Percentiles rank a stretch among this genome's conserved stretches.
Conservation (phyloP, 2,329 filamentous ascomycete genomes). For the Botrytis deweyae region DNA sequence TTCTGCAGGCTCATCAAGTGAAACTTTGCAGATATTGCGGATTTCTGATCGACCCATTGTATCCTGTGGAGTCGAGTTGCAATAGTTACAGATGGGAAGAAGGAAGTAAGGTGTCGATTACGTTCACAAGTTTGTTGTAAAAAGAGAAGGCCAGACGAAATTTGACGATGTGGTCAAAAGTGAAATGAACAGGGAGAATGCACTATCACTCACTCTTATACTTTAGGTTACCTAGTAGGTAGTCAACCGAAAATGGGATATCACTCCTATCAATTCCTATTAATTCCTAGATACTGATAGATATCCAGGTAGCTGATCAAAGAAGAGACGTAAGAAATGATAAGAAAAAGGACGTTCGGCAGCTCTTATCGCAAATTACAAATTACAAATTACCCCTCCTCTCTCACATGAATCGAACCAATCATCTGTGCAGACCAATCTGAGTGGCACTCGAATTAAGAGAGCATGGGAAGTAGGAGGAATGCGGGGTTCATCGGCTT, state of each 20-base stretch:
- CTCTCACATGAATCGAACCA: constrained; percentile 1
- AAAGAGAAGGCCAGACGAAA: neutral
- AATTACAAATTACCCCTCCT: neutral
- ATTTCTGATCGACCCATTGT: constrained; percentile 55
- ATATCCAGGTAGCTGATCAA: neutral
- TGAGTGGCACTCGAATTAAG: neutral
- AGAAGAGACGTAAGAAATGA: constrained; percentile 10
- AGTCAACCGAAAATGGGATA: neutral
- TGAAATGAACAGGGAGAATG: neutral
- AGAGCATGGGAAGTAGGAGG: neutral
- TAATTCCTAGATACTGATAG: neutral
- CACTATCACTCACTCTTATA: neutral
- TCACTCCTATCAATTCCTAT: neutral
- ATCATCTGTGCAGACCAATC: neutral
- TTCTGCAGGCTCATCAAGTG: constrained; percentile 67
- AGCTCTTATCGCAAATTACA: constrained; percentile 14
- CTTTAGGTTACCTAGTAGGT: neutral
- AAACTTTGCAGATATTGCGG: constrained; percentile 70
- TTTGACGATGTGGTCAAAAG: neutral
- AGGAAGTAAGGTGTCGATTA: neutral
- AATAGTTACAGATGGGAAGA: neutral
- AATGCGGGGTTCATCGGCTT: neutral
- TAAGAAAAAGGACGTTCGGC: neutral
- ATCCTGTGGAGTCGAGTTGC: neutral
- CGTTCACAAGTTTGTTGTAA: neutral